Conservation (phyloP, 495 filamentous ascomycete species). For the Clohesyomyces aquaticus region DNA sequence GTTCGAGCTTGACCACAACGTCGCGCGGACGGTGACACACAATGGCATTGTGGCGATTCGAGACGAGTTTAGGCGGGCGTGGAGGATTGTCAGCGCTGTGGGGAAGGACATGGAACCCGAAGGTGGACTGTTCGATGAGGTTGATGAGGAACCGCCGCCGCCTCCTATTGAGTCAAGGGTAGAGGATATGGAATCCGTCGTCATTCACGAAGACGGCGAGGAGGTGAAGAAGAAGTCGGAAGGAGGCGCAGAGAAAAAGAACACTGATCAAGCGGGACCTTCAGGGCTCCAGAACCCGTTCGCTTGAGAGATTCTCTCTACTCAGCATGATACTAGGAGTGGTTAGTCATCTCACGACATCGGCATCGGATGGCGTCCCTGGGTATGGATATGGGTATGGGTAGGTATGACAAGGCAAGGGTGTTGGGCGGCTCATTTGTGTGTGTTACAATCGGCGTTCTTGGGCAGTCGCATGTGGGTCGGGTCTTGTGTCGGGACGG, state of each 20-base stretch:
- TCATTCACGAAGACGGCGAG: background rate
- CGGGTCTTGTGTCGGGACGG: no score
- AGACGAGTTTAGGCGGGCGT: constrained; percentile 77
- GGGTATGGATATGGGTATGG: no score
- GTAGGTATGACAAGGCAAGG: background rate
- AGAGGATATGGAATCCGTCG: constrained; percentile 3
- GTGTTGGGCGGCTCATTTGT: background rate
- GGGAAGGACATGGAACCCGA: constrained; percentile 37
- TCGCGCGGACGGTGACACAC: constrained; percentile 78
- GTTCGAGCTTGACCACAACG: constrained; percentile 81
- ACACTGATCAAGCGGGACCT: no score
- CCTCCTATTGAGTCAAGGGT: background rate
- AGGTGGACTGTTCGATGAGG: constrained; percentile 43
- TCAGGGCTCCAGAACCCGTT: no score
- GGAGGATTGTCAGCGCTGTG: constrained; percentile 60
- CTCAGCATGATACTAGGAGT: no score
- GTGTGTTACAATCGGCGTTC: background rate
- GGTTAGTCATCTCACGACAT: background rate
- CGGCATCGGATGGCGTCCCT: background rate
- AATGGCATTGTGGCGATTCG: constrained; percentile 74
- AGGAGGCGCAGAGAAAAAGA: background rate
- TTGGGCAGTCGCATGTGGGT: background rate
- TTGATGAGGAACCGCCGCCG: constrained; percentile 35
- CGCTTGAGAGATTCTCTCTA: no score
- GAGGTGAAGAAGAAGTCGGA: background rate